Evolutionary conservation across 257 asterid genomes (phyloP).

Genomic region (Solanum bulbocastanum): DNA sequence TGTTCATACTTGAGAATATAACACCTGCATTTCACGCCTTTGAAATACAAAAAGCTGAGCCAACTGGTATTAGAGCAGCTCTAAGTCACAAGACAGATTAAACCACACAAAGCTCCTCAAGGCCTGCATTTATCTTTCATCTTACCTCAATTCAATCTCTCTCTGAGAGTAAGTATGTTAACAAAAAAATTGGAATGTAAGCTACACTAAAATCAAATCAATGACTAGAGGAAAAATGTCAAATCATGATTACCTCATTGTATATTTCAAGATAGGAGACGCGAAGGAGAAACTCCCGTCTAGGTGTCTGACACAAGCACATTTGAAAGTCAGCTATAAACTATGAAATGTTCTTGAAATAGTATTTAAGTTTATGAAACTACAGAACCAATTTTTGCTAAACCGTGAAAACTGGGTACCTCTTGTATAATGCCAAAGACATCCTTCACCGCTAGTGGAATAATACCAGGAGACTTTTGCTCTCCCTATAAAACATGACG

Average conservation of each 20-base stretch:
- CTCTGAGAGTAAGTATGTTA: not conserved
- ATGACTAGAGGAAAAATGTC: not conserved
- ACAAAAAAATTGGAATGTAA: not conserved
- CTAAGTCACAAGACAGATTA: not conserved
- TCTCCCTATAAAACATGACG: conserved; percentile 48
- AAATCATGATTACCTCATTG: conserved; percentile 49
- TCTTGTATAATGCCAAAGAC: conserved; percentile 87
- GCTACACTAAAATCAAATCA: not conserved
- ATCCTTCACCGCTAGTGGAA: conserved; percentile 74
- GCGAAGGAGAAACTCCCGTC: conserved; percentile 76
- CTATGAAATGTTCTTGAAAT: not conserved
- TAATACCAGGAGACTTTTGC: conserved; percentile 86
- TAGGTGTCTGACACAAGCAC: conserved; percentile 51
- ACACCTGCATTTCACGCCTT: not conserved
- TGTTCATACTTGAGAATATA: not conserved
- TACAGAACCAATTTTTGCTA: not conserved
- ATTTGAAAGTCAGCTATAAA: conserved; percentile 7
- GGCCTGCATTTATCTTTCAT: not conserved
- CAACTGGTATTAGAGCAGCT: not conserved
- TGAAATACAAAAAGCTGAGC: not conserved
- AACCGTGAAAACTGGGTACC: conserved; percentile 26
- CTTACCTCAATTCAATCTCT: not conserved
- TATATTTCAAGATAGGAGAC: conserved; percentile 82
- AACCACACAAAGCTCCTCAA: not conserved
- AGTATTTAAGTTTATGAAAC: not conserved